Percentiles rank a stretch among this genome's conserved stretches.
Evolutionary conservation across 495 filamentous ascomycete genomes (phyloP).

Genomic region (Lepidopterella palustris): DNA sequence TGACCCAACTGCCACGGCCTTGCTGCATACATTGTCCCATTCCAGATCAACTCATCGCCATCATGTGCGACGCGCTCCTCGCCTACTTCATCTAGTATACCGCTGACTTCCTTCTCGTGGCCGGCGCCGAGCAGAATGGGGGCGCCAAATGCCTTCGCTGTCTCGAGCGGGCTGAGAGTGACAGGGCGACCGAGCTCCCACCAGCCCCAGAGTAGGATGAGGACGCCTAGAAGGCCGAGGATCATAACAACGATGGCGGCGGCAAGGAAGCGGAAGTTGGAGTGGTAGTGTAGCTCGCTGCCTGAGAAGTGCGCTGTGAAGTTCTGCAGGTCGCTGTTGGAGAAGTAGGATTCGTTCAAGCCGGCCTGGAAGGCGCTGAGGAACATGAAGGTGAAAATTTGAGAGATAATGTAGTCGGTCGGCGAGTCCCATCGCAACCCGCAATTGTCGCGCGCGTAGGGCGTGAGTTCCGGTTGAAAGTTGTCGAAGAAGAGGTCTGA

Average conservation of each 20-base stretch:
- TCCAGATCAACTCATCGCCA: conserved; percentile 22
- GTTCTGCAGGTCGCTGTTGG: not conserved
- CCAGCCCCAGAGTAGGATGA: conserved; percentile 19
- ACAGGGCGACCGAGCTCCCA: conserved; percentile 18
- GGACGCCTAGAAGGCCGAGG: conserved; percentile 8
- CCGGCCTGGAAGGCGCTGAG: conserved; percentile 2
- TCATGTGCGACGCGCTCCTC: conserved; percentile 20
- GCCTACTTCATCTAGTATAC: conserved; percentile 17
- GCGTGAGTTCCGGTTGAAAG: not conserved
- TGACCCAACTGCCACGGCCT: not conserved
- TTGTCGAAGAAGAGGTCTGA: not conserved
- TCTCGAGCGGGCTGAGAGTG: conserved; percentile 19
- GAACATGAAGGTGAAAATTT: conserved; percentile 14
- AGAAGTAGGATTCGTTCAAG: not conserved
- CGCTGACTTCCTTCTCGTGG: conserved; percentile 10
- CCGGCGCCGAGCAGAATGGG: conserved; percentile 16
- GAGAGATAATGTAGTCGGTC: not conserved
- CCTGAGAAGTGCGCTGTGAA: conserved; percentile 5
- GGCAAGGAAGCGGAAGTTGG: conserved; percentile 16
- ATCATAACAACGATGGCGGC: conserved; percentile 11
- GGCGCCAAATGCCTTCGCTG: conserved; percentile 21
- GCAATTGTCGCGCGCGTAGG: not conserved
- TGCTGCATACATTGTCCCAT: conserved; percentile 13
- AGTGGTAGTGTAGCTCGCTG: conserved; percentile 7
- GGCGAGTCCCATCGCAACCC: conserved; percentile 4